phyloP scores from a whole-genome alignment of 331 rosid species.

The Malus hybrid region DNA sequence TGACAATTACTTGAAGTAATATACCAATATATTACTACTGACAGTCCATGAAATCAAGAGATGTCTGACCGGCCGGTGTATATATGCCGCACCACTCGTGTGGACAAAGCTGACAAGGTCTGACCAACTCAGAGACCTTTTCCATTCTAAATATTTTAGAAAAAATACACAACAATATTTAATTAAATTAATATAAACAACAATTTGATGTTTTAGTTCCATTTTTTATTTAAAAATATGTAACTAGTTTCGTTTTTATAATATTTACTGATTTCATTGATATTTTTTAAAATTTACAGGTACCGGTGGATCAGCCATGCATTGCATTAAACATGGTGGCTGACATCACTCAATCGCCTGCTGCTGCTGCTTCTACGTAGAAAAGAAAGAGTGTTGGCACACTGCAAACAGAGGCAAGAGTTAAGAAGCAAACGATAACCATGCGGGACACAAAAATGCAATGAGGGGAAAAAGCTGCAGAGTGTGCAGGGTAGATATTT shows the following conservation, averaged over 20 bases:
- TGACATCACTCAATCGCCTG: slow-evolving; percentile 61
- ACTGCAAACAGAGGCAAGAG: background rate
- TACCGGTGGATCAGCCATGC: slow-evolving; percentile 81
- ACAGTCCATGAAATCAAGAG: background rate
- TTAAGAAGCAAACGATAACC: background rate
- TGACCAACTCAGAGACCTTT: background rate
- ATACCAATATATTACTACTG: background rate
- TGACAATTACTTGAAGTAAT: too few species aligned
- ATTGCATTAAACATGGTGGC: slow-evolving; percentile 66
- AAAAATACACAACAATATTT: background rate
- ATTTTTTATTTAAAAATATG: too few species aligned
- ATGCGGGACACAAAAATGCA: background rate
- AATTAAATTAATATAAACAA: background rate
- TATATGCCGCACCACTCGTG: background rate
- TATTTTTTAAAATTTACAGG: slow-evolving; percentile 29
- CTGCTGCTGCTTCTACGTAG: slow-evolving; percentile 1
- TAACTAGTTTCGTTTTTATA: background rate
- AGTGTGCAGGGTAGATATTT: background rate
- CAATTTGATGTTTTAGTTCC: background rate
- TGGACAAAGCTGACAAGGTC: background rate
- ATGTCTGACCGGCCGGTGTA: background rate
- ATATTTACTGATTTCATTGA: background rate
- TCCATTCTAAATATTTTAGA: background rate
- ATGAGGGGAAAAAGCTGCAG: background rate
- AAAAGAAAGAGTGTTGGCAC: background rate